Percentiles rank a stretch among this genome's conserved stretches.
These are phyloP conservation scores for Solanum arcanum DNA, from an alignment of 257 asterid species.

Conservation along the genomic window DNA sequence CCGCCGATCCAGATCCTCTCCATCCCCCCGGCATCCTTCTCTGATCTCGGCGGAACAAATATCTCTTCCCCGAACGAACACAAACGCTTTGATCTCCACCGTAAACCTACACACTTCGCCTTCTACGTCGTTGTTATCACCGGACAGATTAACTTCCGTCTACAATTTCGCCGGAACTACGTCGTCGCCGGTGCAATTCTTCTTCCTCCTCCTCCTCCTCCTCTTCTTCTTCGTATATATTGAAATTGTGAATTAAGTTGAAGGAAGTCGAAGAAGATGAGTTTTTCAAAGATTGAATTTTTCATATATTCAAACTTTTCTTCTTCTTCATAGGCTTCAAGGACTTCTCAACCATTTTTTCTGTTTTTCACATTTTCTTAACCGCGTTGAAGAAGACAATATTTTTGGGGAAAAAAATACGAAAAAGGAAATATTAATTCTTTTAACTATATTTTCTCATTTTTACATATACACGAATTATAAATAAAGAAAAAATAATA, in stretches of 20 bases:
- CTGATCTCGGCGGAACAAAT: constrained; percentile 41
- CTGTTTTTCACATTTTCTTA: background rate
- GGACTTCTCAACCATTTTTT: background rate
- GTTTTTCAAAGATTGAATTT: background rate
- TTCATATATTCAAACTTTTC: background rate
- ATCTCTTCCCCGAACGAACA: constrained; percentile 7
- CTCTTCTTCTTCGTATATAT: background rate
- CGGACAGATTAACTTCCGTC: background rate
- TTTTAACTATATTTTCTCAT: background rate
- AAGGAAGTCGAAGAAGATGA: background rate
- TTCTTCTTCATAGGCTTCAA: background rate
- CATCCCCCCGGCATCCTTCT: constrained; percentile 57
- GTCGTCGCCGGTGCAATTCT: background rate
- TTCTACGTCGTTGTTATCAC: background rate
- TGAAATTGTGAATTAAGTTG: background rate
- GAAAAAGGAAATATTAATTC: background rate
- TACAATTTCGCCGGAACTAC: background rate
- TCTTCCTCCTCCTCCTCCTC: background rate
- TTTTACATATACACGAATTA: background rate
- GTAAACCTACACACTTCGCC: background rate
- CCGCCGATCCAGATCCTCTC: constrained; percentile 72
- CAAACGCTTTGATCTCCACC: background rate
- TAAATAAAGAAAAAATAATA: background rate
- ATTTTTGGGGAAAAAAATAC: background rate
- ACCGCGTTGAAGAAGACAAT: background rate